Conservation (phyloP, 2,329 filamentous ascomycete genomes). For the Diaporthe sp. region DNA sequence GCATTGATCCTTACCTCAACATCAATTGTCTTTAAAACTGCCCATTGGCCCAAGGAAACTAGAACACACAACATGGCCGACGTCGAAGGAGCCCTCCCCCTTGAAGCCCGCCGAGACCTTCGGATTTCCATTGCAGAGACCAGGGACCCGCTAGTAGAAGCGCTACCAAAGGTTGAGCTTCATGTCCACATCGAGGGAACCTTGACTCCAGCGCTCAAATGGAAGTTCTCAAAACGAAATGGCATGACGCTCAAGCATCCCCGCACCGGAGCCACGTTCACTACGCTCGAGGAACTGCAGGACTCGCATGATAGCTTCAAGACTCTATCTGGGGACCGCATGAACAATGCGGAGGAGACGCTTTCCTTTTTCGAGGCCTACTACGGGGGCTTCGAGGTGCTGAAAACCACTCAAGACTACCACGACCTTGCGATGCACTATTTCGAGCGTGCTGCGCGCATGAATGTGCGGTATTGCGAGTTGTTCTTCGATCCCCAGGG, state of each 20-base stretch:
- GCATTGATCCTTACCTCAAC: not conserved
- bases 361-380: slow-evolving; percentile 51
- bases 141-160: not conserved
- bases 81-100: slow-evolving; percentile 19
- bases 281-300: slow-evolving; percentile 48
- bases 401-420: slow-evolving; percentile 52
- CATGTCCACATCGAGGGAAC: slow-evolving; percentile 62
- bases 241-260: slow-evolving; percentile 47
- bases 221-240: slow-evolving; percentile 56
- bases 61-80: not conserved
- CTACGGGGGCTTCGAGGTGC: slow-evolving; percentile 49
- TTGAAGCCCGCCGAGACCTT: not conserved
- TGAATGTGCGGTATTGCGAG: slow-evolving; percentile 56
- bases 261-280: not conserved
- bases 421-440: slow-evolving; percentile 56
- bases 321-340: slow-evolving; percentile 54
- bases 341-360: slow-evolving; percentile 47
- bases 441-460: slow-evolving; percentile 46
- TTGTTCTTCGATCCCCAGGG: slow-evolving; percentile 58
- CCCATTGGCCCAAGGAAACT: not conserved
- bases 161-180: slow-evolving; percentile 59
- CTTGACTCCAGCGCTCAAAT: slow-evolving; percentile 54
- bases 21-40: not conserved
- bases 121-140: slow-evolving; percentile 1
- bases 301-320: slow-evolving; percentile 50